Percentiles rank a stretch among this genome's conserved stretches.
Evolutionary conservation across 202 grass and related monocot genomes (phyloP).

Genomic region (Bolboschoenoplectus hybrid): DNA sequence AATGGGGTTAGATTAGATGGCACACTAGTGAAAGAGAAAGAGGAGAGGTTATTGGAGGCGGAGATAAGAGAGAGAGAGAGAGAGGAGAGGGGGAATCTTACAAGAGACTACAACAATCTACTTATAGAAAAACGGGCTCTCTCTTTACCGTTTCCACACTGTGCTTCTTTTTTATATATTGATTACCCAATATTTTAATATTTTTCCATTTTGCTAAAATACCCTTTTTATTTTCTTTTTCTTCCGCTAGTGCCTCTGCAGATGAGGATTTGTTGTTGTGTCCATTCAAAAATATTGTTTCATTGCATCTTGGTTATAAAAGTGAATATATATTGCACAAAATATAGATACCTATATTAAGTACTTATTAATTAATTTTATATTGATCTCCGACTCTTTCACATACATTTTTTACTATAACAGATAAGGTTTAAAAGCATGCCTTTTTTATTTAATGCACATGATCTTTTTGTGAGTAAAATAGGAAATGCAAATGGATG

Average conservation of each 20-base stretch:
- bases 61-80: conserved; percentile 25
- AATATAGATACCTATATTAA: not conserved
- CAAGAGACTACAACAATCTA: conserved; percentile 29
- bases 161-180: not conserved
- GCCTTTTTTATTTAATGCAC: not conserved
- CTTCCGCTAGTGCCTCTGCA: not conserved
- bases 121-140: conserved; percentile 37
- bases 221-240: not conserved
- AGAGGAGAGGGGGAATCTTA: conserved; percentile 38
- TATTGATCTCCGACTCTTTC: not conserved
- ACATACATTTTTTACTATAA: not conserved
- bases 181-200: not conserved
- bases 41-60: not conserved
- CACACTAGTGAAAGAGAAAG: not conserved
- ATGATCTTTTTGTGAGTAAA: conserved; percentile 17
- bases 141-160: not conserved
- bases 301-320: not conserved
- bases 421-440: not conserved
- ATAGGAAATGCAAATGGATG: conserved; percentile 5
- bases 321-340: not conserved
- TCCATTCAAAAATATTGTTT: not conserved
- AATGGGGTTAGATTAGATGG: conserved; percentile 8
- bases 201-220: not conserved
- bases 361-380: not conserved
- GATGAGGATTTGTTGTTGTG: not conserved